Conservation (phyloP, 2,329 filamentous ascomycete species). For the Exserohilum rostratum region DNA sequence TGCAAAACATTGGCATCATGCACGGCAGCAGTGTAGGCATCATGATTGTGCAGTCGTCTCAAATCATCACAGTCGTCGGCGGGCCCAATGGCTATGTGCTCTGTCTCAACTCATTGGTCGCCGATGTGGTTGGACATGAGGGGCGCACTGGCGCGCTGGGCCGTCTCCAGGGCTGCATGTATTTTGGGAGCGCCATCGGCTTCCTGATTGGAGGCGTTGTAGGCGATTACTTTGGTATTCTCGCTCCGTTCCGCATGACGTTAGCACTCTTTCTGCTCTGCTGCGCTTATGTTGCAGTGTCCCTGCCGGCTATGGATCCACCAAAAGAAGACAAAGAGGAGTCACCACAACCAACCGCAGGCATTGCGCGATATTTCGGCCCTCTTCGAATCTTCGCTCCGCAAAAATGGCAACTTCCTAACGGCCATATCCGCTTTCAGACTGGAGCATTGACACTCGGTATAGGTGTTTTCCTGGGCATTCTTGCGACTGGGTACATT, state of each 20-base stretch:
- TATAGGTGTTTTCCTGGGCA: slow-evolving; percentile 69
- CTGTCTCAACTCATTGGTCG: slow-evolving; percentile 70
- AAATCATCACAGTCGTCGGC: slow-evolving; percentile 71
- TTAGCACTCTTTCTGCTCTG: slow-evolving; percentile 61
- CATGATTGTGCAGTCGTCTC: slow-evolving; percentile 69
- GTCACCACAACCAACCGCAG: slow-evolving; percentile 34
- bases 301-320: slow-evolving; percentile 58
- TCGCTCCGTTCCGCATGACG: slow-evolving; percentile 68
- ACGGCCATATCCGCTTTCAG: slow-evolving; percentile 61
- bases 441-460: slow-evolving; percentile 69
- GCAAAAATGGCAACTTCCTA: slow-evolving; percentile 58
- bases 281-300: slow-evolving; percentile 50
- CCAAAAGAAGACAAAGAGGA: slow-evolving; percentile 37
- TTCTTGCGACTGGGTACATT: slow-evolving; percentile 72
- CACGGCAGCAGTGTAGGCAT: slow-evolving; percentile 68
- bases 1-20: slow-evolving; percentile 69
- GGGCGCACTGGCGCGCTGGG: slow-evolving; percentile 70
- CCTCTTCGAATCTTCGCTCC: slow-evolving; percentile 68
- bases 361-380: slow-evolving; percentile 64
- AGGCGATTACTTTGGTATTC: slow-evolving; percentile 67
- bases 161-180: slow-evolving; percentile 68
- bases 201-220: slow-evolving; percentile 70
- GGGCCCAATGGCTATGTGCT: slow-evolving; percentile 73
- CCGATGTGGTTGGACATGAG: slow-evolving; percentile 66
- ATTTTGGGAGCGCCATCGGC: slow-evolving; percentile 69